Evolutionary conservation across 345 rosid genomes (phyloP).

Genomic region (Crucihimalaya himalaica): DNA sequence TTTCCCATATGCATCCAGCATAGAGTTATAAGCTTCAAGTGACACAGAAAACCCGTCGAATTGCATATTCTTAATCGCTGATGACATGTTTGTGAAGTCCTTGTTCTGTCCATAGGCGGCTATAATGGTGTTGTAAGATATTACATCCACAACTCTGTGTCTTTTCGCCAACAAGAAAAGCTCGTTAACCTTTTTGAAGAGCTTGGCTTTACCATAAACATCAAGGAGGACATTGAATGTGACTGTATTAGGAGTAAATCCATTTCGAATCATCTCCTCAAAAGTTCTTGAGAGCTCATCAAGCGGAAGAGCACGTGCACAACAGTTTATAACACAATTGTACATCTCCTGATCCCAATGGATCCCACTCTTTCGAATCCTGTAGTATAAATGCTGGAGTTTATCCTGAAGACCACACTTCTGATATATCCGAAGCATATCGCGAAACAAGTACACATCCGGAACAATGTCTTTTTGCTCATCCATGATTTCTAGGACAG

Average conservation of each 20-base stretch:
- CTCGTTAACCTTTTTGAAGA: constrained; percentile 63
- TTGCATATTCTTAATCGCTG: constrained; percentile 69
- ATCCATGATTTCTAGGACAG: constrained; percentile 73
- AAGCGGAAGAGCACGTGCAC: constrained; percentile 76
- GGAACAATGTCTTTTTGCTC: constrained; percentile 62
- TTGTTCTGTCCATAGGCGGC: constrained; percentile 71
- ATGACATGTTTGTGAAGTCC: constrained; percentile 64
- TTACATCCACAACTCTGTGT: constrained; percentile 69
- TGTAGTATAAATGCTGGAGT: constrained; percentile 55
- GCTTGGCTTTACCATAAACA: constrained; percentile 83
- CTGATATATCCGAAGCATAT: constrained; percentile 88
- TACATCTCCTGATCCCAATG: constrained; percentile 91
- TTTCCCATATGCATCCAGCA: constrained; percentile 87
- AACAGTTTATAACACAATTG: constrained; percentile 82
- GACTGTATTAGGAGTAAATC: constrained; percentile 66
- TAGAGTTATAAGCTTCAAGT: constrained; percentile 85
- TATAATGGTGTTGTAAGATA: constrained; percentile 82
- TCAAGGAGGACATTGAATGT: constrained; percentile 80
- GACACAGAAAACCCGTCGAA: constrained; percentile 85
- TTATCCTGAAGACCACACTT: constrained; percentile 60
- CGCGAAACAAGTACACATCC: constrained; percentile 68
- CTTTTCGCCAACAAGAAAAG: constrained; percentile 64
- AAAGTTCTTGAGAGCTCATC: constrained; percentile 79
- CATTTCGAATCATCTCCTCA: constrained; percentile 65
- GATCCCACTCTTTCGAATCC: constrained; percentile 58